Percentiles rank a stretch among this genome's conserved stretches.
Evolutionary conservation across 306 rosid species (phyloP).

Genomic region (Casuarina cunninghamiana): DNA sequence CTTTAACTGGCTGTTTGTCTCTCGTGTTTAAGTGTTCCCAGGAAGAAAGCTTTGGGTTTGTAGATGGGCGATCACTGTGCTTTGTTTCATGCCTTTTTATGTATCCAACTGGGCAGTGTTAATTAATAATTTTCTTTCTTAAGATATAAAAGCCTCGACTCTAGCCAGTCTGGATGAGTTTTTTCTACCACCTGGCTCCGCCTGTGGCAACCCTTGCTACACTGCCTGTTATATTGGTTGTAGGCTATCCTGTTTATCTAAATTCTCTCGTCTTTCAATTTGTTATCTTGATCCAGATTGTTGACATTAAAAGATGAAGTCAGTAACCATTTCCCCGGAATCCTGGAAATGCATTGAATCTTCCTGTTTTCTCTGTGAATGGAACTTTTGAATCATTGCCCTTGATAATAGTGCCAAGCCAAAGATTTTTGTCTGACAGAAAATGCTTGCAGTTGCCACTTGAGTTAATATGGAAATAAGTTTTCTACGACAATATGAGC

Average conservation of each 20-base stretch:
- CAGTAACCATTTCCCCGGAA: background rate
- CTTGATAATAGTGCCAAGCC: background rate
- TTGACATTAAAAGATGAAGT: too few relatives aligned
- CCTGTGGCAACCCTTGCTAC: background rate
- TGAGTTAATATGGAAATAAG: too few relatives aligned
- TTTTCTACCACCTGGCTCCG: background rate
- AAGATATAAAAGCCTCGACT: background rate
- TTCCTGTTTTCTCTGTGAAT: too few relatives aligned
- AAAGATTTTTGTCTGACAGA: background rate
- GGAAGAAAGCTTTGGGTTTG: slow-evolving; percentile 19
- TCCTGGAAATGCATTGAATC: background rate
- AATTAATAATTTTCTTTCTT: background rate
- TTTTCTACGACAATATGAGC: too few relatives aligned
- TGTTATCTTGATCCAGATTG: too few relatives aligned
- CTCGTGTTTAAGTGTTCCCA: background rate
- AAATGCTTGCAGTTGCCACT: too few relatives aligned
- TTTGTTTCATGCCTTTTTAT: slow-evolving; percentile 5
- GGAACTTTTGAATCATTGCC: background rate
- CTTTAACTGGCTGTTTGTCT: background rate
- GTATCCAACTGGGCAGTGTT: background rate
- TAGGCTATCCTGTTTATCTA: background rate
- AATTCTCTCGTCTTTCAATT: too few relatives aligned
- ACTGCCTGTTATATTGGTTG: background rate
- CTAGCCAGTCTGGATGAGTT: background rate
- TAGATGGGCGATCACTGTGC: background rate